Evolutionary conservation across 2,329 filamentous ascomycete genomes (phyloP).

Genomic region (Diaporthe australafricana): DNA sequence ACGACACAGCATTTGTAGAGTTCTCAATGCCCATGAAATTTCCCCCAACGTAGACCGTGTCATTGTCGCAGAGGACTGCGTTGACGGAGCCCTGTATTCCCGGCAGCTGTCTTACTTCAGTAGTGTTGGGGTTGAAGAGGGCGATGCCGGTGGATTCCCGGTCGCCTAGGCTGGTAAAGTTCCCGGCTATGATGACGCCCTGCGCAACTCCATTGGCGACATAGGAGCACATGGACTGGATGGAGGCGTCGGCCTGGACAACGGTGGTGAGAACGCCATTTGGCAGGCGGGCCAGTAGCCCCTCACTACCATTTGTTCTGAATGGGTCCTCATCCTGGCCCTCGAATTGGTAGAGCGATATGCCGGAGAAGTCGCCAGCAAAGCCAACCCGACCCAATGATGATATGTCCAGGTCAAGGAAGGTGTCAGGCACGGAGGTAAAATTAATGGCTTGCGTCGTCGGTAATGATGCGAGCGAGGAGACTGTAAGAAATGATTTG

Average conservation of each 20-base stretch:
- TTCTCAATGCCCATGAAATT: constrained; percentile 79
- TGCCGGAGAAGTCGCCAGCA: constrained; percentile 88
- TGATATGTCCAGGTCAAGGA: constrained; percentile 77
- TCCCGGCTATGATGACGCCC: constrained; percentile 89
- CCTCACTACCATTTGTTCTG: constrained; percentile 81
- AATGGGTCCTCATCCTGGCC: constrained; percentile 79
- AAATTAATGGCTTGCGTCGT: constrained; percentile 66
- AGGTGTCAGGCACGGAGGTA: constrained; percentile 69
- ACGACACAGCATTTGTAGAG: constrained; percentile 90
- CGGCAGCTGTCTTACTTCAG: constrained; percentile 77
- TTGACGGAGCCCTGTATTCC: constrained; percentile 87
- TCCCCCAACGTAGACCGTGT: constrained; percentile 89
- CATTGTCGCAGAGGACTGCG: constrained; percentile 83
- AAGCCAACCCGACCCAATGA: constrained; percentile 86
- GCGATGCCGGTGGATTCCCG: constrained; percentile 83
- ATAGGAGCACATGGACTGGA: constrained; percentile 89
- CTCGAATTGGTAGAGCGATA: constrained; percentile 88
- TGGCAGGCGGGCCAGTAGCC: constrained; percentile 83
- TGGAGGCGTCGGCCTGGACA: constrained; percentile 82
- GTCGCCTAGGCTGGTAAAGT: constrained; percentile 91
- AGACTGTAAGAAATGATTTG: constrained; percentile 44
- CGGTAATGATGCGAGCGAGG: constrained; percentile 53
- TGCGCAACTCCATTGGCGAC: constrained; percentile 73
- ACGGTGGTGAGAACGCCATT: constrained; percentile 85
- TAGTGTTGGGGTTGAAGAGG: constrained; percentile 80